Base-by-base conservation (phyloP, 495 filamentous ascomycete species). In the Podospora conica region DNA sequence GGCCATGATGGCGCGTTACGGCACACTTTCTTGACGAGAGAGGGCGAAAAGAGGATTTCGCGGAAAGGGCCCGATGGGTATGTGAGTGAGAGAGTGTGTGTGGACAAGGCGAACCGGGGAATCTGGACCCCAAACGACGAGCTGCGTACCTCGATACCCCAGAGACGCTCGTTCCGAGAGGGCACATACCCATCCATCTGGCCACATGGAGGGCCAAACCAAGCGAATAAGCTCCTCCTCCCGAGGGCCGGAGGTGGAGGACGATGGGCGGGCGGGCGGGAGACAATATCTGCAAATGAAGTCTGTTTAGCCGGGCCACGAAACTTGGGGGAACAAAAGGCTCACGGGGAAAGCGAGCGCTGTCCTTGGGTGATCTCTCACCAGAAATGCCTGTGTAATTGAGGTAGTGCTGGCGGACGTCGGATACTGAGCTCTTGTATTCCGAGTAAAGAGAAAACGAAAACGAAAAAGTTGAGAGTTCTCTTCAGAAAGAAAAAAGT, bases 251-350 rank as follows among this genome's bases (percentile, higher is more conserved):
- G 56, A 58, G n/a, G 40, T 25, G 53, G 8, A 29, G 53, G 53
- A 61, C 48, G 65, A 61, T 70, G 64, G 64, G 33, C 61, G 27
- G 65, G 61, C 58, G 68, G 55, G 66, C 29, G 21, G 57, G 23
- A 48, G 15, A 60, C 60, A 70, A 70, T 70, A 70, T 70, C 68
- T 67, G 15, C 62, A 70, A 67, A 70, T 70, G 65, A 70, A 67
- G 60, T 55, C 31, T 27, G 40, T 70, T 70, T 70, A 70, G 68
- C 68, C 68, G 68, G 58, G 22, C 55, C 20, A 12, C n/a, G 11
- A 48, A 29, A 53, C 27, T 24, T 55, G 64, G 60, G 59, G 18
- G 20, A 57, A 59, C 55, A 54, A 23, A 63, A 58, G 65, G 65
- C 65, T 66, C 65, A 66, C 59, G 58, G 48, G 65, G 59, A 48